phyloP scores from a whole-genome alignment of 139 green algal genomes.

The Axilococcus clingmanii region DNA sequence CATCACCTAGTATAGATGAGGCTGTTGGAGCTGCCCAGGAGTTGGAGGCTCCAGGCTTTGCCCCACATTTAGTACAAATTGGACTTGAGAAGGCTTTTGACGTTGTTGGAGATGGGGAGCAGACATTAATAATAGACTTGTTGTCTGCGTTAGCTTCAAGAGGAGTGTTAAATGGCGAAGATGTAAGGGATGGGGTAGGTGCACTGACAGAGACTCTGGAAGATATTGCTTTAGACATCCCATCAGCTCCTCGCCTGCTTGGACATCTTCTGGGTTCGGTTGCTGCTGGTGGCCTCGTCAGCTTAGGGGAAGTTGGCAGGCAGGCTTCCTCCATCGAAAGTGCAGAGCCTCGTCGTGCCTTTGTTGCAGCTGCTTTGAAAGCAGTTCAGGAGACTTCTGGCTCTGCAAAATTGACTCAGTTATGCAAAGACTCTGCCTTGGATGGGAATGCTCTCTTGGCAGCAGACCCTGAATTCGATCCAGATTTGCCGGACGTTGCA shows the following conservation, averaged over 20 bases:
- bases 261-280: conserved; percentile 51
- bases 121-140: conserved; percentile 41
- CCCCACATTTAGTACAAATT: conserved; percentile 30
- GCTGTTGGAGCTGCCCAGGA: conserved; percentile 31
- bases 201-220: conserved; percentile 44
- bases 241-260: conserved; percentile 52
- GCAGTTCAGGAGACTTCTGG: conserved; percentile 22
- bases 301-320: conserved; percentile 14
- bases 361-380: conserved; percentile 42
- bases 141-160: conserved; percentile 46
- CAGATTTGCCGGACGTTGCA: conserved; percentile 26
- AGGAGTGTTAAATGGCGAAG: conserved; percentile 25
- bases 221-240: conserved; percentile 50
- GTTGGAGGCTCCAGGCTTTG: conserved; percentile 24
- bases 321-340: conserved; percentile 27
- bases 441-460: conserved; percentile 34
- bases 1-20: conserved; percentile 23
- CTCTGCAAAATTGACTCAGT: conserved; percentile 18
- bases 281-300: conserved; percentile 1
- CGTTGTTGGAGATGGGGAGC: conserved; percentile 43
- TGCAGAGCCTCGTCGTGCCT: conserved; percentile 44
- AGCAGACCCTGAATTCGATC: conserved; percentile 57
- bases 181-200: conserved; percentile 53
- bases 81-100: conserved; percentile 57
- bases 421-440: conserved; percentile 24